These are phyloP conservation scores for Tulasnella calospora DNA, from an alignment of 768 basidiomycete genomes.

Conservation along the genomic window DNA sequence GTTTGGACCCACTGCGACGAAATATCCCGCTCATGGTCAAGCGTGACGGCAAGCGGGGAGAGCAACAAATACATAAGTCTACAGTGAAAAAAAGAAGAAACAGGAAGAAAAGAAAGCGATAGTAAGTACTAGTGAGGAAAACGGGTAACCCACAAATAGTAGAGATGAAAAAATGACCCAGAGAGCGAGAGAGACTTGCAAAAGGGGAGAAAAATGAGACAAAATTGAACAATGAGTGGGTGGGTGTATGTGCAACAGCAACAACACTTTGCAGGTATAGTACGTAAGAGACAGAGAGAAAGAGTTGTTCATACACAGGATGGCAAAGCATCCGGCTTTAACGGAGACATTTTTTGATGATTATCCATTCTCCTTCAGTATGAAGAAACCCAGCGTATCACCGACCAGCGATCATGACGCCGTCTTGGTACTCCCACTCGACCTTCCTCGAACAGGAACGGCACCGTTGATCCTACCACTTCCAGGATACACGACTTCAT, in stretches of 20 bases:
- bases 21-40: background rate
- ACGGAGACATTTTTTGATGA: background rate
- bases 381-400: background rate
- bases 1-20: background rate
- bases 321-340: conserved; percentile 2
- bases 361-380: background rate
- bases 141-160: background rate
- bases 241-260: background rate
- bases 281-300: background rate
- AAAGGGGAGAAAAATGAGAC: background rate
- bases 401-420: background rate
- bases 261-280: background rate
- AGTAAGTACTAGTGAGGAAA: background rate
- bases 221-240: background rate
- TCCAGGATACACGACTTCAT: conserved; percentile 24
- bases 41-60: conserved; percentile 21
- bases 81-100: background rate
- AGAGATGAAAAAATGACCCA: background rate
- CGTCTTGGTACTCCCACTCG: background rate
- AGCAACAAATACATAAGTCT: conserved; percentile 15
- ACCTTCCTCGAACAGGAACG: background rate
- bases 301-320: background rate
- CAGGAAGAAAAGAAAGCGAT: background rate
- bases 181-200: background rate
- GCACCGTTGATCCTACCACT: conserved; percentile 13